Percentiles rank a stretch among this genome's conserved stretches.
Conservation (phyloP, 495 filamentous ascomycete genomes). For the Penicillium dipodomyicola region DNA sequence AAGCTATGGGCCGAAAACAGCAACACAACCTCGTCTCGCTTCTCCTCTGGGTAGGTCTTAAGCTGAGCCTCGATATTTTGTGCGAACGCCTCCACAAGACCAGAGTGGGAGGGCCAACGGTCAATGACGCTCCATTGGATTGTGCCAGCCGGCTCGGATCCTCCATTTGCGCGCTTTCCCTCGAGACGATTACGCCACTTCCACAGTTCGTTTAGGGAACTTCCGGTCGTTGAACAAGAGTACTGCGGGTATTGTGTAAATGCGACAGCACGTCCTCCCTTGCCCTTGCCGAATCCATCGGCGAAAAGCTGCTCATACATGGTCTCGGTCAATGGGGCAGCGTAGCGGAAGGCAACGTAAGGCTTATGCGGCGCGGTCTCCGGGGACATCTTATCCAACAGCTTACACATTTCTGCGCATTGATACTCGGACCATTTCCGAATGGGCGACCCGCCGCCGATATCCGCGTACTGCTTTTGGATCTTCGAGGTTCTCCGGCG, state of each 20-base stretch:
- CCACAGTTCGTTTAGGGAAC: conserved; percentile 95
- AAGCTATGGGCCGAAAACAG: conserved; percentile 94
- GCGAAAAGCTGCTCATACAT: conserved; percentile 78
- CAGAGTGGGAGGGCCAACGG: conserved; percentile 89
- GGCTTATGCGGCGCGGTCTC: conserved; percentile 96
- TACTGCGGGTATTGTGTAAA: conserved; percentile 99
- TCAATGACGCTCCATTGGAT: conserved; percentile 99
- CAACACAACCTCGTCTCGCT: conserved; percentile 73
- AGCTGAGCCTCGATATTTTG: conserved; percentile 83
- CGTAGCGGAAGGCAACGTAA: conserved; percentile 98
- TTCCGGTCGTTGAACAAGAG: conserved; percentile 97
- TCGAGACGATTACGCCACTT: conserved; percentile 90
- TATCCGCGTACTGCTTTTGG: conserved; percentile 87
- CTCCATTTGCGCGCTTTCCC: conserved; percentile 58
- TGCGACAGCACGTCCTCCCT: conserved; percentile 86
- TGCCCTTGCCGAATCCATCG: conserved; percentile 86
- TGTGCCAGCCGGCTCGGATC: conserved; percentile 54
- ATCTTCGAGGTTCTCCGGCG: conserved; percentile 91
- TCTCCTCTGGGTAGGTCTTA: conserved; percentile 75
- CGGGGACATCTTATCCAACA: conserved; percentile 84
- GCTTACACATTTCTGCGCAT: conserved; percentile 89
- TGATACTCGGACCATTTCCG: conserved; percentile 97
- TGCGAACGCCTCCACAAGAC: conserved; percentile 87
- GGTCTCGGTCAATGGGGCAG: conserved; percentile 88
- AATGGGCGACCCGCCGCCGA: conserved; percentile 96